Evolutionary conservation across 306 rosid species (phyloP).

Genomic region (Trifolium fragiferum): DNA sequence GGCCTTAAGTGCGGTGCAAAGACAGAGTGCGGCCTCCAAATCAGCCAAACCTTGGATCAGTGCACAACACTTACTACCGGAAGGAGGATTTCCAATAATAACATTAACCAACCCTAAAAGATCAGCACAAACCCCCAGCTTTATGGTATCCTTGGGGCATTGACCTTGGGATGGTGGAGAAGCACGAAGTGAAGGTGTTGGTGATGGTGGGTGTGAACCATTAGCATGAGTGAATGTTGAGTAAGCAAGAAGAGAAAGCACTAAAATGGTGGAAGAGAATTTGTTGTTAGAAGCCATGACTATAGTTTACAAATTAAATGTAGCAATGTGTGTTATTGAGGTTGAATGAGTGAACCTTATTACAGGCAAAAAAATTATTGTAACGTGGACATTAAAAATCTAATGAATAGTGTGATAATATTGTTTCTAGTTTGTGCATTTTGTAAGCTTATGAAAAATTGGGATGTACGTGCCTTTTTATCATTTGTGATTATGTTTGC

Average conservation of each 20-base stretch:
- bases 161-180: neutral
- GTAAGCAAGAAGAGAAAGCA: slow-evolving; percentile 60
- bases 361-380: slow-evolving; percentile 49
- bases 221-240: slow-evolving; percentile 54
- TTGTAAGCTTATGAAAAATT: slow-evolving; percentile 49
- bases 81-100: slow-evolving; percentile 58
- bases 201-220: slow-evolving; percentile 38
- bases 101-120: slow-evolving; percentile 61
- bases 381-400: slow-evolving; percentile 44
- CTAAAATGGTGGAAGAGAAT: slow-evolving; percentile 49
- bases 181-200: neutral
- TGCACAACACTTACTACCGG: slow-evolving; percentile 63
- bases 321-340: slow-evolving; percentile 17
- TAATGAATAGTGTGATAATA: slow-evolving; percentile 44
- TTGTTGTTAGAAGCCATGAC: slow-evolving; percentile 56
- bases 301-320: neutral
- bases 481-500: neutral
- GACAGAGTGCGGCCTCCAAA: slow-evolving; percentile 75
- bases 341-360: slow-evolving; percentile 33
- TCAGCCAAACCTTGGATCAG: slow-evolving; percentile 67
- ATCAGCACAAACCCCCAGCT: slow-evolving; percentile 71
- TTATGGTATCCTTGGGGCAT: slow-evolving; percentile 74
- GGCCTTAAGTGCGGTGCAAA: slow-evolving; percentile 82
- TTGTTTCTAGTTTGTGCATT: slow-evolving; percentile 47
- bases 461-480: neutral